Base-by-base conservation (phyloP, 768 basidiomycete species). In the Boletus barrowsii region DNA sequence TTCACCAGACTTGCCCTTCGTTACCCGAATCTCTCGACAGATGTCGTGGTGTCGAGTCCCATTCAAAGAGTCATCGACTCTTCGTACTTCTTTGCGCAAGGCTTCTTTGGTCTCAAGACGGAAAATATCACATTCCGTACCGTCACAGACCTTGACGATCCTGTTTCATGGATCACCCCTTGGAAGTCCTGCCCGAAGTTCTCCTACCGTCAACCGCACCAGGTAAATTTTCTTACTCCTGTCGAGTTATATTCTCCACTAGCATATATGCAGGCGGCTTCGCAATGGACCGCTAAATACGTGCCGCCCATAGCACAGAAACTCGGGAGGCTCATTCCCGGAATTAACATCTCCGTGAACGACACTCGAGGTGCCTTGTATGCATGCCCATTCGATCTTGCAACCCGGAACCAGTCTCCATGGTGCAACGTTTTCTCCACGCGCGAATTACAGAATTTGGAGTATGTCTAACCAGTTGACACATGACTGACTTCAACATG, bases 111-210 rank as follows among this genome's bases (percentile, higher is more conserved):
- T 13, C 67, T 68, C 14, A 29, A 52, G 9, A 54, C 60, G 15
- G 62, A 69, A 52, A 63, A 62, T 9, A 56, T 71, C 14, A 54
- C 60, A 18, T 69, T 76, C 49, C 53, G 60, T 4, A 65, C 66
- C 17, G 65, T 75, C 43, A 41, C 56, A 4, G 75, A 77, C 56
- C 64, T 75, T 47, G 56, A 57, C 42, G 62, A 62, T 48, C 72
- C 72, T n/a, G 63, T 71, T 18, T 72, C 73, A 39, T 76, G 74
- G 72, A 73, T 78, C 55, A 76, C 67, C 32, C 76, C 73, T 26
- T 73, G 73, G 72, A 63, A 67, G 49, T 73, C 71, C 17, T 77
- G 76, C 59, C 61, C 69, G 0, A 59, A n/a, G 42, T 58, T 61
- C 50, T 48, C 61, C n/a, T 29, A 7, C 6, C 17, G 5, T 44